phyloP scores from a whole-genome alignment of 768 basidiomycete species.

The Phlebiopsis gigantea region DNA sequence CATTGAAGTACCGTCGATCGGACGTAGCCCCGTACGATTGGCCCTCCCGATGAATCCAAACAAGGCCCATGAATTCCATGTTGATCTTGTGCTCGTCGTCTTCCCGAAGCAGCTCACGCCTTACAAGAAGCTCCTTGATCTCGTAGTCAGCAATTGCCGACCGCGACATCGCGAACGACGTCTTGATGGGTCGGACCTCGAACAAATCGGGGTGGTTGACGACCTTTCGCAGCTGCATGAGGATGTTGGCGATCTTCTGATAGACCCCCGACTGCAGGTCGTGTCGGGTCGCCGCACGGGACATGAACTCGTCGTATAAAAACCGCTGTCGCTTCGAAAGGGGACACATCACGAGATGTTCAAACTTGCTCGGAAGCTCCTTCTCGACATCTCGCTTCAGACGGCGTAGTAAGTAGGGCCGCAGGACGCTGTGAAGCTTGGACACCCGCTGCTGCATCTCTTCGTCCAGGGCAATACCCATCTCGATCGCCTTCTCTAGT shows the following conservation, averaged over 20 bases:
- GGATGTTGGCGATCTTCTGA: slow-evolving; percentile 86
- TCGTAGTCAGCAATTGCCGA: slow-evolving; percentile 76
- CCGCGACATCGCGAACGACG: slow-evolving; percentile 67
- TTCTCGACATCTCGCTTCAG: slow-evolving; percentile 97
- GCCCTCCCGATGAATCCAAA: slow-evolving; percentile 53
- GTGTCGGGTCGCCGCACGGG: slow-evolving; percentile 74
- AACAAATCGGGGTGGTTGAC: slow-evolving; percentile 94
- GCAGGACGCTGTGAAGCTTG: slow-evolving; percentile 91
- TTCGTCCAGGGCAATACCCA: slow-evolving; percentile 68
- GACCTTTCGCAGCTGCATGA: slow-evolving; percentile 98
- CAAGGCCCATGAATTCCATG: slow-evolving; percentile 60
- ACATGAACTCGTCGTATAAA: slow-evolving; percentile 95
- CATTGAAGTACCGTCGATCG: too few species aligned
- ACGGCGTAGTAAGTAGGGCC: slow-evolving; percentile 93
- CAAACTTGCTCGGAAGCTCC: slow-evolving; percentile 89
- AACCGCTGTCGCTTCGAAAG: slow-evolving; percentile 92
- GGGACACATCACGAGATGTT: slow-evolving; percentile 84
- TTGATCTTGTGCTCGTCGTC: slow-evolving; percentile 48
- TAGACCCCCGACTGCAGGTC: slow-evolving; percentile 83
- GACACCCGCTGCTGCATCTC: slow-evolving; percentile 81
- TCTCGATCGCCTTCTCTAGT: slow-evolving; percentile 89
- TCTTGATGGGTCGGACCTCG: slow-evolving; percentile 80
- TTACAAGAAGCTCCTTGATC: slow-evolving; percentile 83
- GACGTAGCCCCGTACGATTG: too few species aligned
- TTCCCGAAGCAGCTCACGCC: slow-evolving; percentile 62